Evolutionary conservation across 2,329 filamentous ascomycete genomes (phyloP), one percentile per base, ranked within the genome.

Genomic region (Stagonosporopsis rhizophila): DNA sequence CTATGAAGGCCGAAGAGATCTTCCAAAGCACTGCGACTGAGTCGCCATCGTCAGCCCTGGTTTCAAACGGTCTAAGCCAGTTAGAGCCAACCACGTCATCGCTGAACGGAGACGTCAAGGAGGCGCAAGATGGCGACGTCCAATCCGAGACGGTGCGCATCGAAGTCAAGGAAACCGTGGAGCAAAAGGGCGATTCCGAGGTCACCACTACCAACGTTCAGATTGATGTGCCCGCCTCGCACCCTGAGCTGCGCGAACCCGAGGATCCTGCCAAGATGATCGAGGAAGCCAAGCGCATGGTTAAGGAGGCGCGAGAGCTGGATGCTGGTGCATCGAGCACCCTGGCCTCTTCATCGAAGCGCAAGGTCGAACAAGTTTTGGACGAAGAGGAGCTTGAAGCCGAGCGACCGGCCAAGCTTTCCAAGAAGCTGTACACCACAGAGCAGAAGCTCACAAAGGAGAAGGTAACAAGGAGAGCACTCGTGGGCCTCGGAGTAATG

Each of bases 231-330:
- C 90, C 92, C 4, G 82, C 86, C 9, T 85, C 83, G 49, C 80
- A 83, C 41, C 81, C 86, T 0, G 86, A 91, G 58, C 82, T 92
- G 8, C 88, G 90, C 0, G 85, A 87, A 12, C 87, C 91, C 0
- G 89, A 92, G 61, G 90, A 95, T 67, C 88, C 92, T 1, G 84
- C 89, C 54, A 85, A 88, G 52, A 92, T 97, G 89, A 89, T 98
- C 56, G 88, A 88, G 25, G 87, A 91, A 69, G 95, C 95, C 28
- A 92, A 89, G 78, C 86, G 88, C 65, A 96, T 97, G 91, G 93
- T 97, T 5, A 85, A 89, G 60, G 87, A 87, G 62, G 88, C 88
- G 28, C 82, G 87, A 58, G 84, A 83, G 54, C 77, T 80, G 9
- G 78, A 81, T 17, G 73, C 70, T n/a, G 69, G 52, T 15, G 60